A percentile compares a stretch with the other conserved stretches of the same genome.
Evolutionary conservation across 257 asterid genomes (phyloP).

Genomic region (Ballota nigra): DNA sequence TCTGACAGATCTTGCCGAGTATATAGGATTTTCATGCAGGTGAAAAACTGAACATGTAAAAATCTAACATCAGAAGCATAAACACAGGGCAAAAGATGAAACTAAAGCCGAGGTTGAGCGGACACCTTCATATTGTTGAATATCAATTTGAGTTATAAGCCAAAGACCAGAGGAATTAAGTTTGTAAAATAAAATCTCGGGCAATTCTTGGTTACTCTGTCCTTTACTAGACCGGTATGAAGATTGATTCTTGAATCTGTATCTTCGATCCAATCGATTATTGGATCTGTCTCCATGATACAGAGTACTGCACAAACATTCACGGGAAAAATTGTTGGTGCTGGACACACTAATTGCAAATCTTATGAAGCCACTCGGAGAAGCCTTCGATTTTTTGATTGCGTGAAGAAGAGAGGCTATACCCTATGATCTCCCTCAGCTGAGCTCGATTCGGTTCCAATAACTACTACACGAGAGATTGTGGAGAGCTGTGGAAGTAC

Average conservation of each 20-base stretch:
- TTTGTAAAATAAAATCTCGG: slow-evolving; percentile 66
- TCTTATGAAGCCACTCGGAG: slow-evolving; percentile 44
- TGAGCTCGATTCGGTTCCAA: too few relatives aligned
- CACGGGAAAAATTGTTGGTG: slow-evolving; percentile 61
- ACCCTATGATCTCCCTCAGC: too few relatives aligned
- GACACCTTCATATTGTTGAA: slow-evolving; percentile 80
- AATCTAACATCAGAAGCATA: neutral
- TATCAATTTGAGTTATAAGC: slow-evolving; percentile 57
- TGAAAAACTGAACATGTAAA: slow-evolving; percentile 48
- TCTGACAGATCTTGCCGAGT: slow-evolving; percentile 68
- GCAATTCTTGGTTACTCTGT: slow-evolving; percentile 46
- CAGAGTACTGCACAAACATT: slow-evolving; percentile 62
- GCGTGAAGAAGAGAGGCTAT: slow-evolving; percentile 6
- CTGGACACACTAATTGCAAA: slow-evolving; percentile 73
- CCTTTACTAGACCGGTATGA: slow-evolving; percentile 90
- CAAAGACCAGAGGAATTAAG: slow-evolving; percentile 57
- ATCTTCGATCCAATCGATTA: too few relatives aligned
- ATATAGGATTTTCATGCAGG: slow-evolving; percentile 55
- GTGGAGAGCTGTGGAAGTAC: too few relatives aligned
- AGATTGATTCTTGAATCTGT: slow-evolving; percentile 36
- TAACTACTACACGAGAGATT: too few relatives aligned
- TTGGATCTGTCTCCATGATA: too few relatives aligned
- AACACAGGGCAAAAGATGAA: neutral
- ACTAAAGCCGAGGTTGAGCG: neutral
- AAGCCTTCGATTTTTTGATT: slow-evolving; percentile 39